A percentile compares a stretch with the other conserved stretches of the same genome.
phyloP scores from a whole-genome alignment of 2,329 filamentous ascomycete genomes.

The Cryphonectria naterciae region DNA sequence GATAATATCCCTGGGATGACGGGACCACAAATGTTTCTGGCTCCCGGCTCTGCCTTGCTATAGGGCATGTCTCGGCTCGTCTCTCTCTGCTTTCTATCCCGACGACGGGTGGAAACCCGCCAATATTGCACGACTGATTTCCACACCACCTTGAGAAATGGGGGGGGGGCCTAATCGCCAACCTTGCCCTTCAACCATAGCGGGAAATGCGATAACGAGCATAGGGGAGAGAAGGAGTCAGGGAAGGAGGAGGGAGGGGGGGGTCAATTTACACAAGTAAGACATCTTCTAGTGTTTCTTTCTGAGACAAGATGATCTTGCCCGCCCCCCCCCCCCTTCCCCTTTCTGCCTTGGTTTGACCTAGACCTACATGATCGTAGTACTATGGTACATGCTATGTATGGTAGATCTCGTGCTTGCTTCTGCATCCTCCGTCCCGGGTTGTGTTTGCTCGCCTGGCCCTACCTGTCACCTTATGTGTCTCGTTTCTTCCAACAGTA shows the following conservation, averaged over 20 bases:
- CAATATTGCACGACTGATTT: not conserved
- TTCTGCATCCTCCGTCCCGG: not conserved
- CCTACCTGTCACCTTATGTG: slow-evolving; percentile 25
- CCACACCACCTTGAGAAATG: not conserved
- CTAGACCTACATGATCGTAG: slow-evolving; percentile 25
- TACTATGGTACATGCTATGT: not conserved
- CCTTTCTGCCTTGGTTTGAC: slow-evolving; percentile 2
- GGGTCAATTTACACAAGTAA: slow-evolving; percentile 14
- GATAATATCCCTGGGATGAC: slow-evolving; percentile 1
- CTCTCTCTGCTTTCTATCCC: not conserved
- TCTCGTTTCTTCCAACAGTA: slow-evolving; percentile 21
- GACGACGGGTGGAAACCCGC: not conserved
- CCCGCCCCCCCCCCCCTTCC: slow-evolving; percentile 10
- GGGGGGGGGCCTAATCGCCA: not conserved
- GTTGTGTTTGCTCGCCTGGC: not conserved
- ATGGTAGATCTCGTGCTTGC: slow-evolving; percentile 4
- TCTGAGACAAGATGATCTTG: slow-evolving; percentile 24
- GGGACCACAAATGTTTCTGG: not conserved
- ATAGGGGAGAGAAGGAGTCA: not conserved
- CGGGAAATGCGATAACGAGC: slow-evolving; percentile 22
- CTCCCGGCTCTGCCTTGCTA: not conserved
- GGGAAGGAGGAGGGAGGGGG: not conserved
- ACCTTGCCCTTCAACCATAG: not conserved
- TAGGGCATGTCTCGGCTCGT: not conserved
- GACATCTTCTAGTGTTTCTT: slow-evolving; percentile 22